Evolutionary conservation across 2,329 filamentous ascomycete genomes (phyloP).

Genomic region (Thelonectria discophora): DNA sequence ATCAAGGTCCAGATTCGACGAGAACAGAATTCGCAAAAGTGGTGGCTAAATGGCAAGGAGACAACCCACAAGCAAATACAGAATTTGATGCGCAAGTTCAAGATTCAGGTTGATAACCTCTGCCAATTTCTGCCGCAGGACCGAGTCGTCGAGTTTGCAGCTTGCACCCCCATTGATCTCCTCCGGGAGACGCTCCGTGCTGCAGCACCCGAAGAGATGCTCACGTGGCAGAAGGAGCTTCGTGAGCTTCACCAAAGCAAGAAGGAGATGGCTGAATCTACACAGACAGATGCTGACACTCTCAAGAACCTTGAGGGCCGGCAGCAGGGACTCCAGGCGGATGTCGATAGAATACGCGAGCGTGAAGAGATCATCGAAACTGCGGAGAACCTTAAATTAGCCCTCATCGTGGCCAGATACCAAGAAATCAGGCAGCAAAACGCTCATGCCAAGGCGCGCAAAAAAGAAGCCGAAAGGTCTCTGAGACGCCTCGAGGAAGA

Average conservation of each 20-base stretch:
- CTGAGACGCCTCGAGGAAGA: conserved; percentile 67
- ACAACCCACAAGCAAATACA: conserved; percentile 71
- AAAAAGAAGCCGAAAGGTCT: conserved; percentile 63
- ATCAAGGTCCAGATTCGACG: conserved; percentile 80
- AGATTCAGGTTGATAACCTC: conserved; percentile 96
- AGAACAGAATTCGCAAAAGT: conserved; percentile 84
- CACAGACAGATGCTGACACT: conserved; percentile 67
- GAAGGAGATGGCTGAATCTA: conserved; percentile 67
- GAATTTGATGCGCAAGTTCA: conserved; percentile 73
- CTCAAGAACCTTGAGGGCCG: conserved; percentile 75
- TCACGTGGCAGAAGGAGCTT: conserved; percentile 78
- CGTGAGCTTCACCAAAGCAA: conserved; percentile 74
- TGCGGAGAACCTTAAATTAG: conserved; percentile 70
- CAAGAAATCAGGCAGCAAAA: conserved; percentile 60
- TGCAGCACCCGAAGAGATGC: conserved; percentile 83
- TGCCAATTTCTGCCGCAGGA: conserved; percentile 98
- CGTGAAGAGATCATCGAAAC: conserved; percentile 73
- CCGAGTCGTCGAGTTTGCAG: conserved; percentile 92
- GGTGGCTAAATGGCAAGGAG: conserved; percentile 75
- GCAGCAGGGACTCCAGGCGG: conserved; percentile 77
- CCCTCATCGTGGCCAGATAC: conserved; percentile 73
- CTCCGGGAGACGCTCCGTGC: conserved; percentile 88
- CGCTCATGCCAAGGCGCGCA: conserved; percentile 62
- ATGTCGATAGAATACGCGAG: conserved; percentile 85
- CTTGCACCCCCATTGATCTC: conserved; percentile 80